Base-by-base conservation (phyloP, 2,329 filamentous ascomycete species). In the Decorospora gaudefroyi region DNA sequence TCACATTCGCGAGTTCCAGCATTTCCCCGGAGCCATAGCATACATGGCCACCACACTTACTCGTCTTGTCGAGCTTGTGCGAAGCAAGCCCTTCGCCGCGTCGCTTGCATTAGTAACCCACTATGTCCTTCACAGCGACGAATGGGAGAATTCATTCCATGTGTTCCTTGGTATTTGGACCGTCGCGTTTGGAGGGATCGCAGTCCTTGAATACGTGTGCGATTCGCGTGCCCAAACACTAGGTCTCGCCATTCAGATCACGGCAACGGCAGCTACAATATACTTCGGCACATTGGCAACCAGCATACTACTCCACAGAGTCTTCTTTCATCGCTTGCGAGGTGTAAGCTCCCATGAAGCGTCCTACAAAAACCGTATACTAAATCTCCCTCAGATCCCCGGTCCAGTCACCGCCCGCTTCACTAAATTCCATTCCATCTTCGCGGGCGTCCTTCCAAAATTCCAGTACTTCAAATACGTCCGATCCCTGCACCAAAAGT, bases 241-340 rank as follows among this genome's bases (percentile, higher is more conserved):
- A 4, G 12, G 42, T 15, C 33, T 33, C 15, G 57, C 53, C 3
- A 4, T 59, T 1, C 37, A 38, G 27, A 26, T 44, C 11, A 34
- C 55, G 6, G 35, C 36, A 16, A 49, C 39, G n/a, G 40, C 51
- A 21, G 55, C 51, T 2, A 41, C 36, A 1, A 32, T 61, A 3
- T 67, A 67, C 30, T 59, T 65, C 16, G 46, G 31, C 12, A 51
- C 57, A 4, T 37, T 68, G 4, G 23, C 42, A 6, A 23, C 51
- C 6, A 74, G 71, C 46, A 72, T 74, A 12, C 16, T 62, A 6
- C 40, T 70, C n/a, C 72, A 76, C 53, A 64, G 74, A 11, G 42
- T 62, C 2, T 65, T 71, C 40, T 74, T 73, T 46, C 74, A 75
- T 39, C 69, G 67, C 3, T 57, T 74, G 8, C 61, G 54, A 34